Evolutionary conservation across 768 basidiomycete species (phyloP).

Genomic region (Hortiboletus flavorubellus): DNA sequence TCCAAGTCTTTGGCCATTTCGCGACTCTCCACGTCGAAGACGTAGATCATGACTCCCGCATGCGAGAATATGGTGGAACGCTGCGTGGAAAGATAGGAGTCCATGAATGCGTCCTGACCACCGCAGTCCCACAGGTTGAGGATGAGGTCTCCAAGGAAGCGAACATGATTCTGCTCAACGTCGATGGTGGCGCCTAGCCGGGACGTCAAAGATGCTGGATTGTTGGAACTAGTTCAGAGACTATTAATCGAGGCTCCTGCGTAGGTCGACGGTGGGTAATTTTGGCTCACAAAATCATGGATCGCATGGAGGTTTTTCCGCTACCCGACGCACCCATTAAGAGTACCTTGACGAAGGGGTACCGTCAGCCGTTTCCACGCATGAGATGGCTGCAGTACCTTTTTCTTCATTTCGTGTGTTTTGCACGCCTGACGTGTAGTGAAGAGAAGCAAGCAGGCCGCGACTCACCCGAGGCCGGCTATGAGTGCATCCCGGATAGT

Average conservation of each 20-base stretch:
- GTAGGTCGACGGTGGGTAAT: background rate
- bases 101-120: conserved; percentile 97
- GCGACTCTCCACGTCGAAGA: conserved; percentile 90
- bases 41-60: conserved; percentile 97
- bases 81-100: conserved; percentile 90
- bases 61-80: conserved; percentile 94
- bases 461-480: too few species aligned
- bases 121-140: conserved; percentile 99
- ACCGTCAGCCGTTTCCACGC: background rate
- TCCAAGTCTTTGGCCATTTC: conserved; percentile 84
- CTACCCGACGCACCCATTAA: conserved; percentile 97
- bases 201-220: conserved; percentile 87
- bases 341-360: conserved; percentile 60
- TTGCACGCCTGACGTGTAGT: background rate
- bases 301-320: conserved; percentile 97
- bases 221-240: conserved; percentile 67
- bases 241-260: conserved; percentile 4
- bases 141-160: conserved; percentile 93
- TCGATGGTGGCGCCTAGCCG: conserved; percentile 96
- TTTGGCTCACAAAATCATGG: conserved; percentile 88
- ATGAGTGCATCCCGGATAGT: too few species aligned
- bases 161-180: conserved; percentile 96
- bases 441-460: too few species aligned
- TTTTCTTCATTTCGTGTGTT: conserved; percentile 30
- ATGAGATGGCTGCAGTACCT: conserved; percentile 13